Evolutionary conservation across 345 rosid genomes (phyloP).

Genomic region (Syzygium aromaticum): DNA sequence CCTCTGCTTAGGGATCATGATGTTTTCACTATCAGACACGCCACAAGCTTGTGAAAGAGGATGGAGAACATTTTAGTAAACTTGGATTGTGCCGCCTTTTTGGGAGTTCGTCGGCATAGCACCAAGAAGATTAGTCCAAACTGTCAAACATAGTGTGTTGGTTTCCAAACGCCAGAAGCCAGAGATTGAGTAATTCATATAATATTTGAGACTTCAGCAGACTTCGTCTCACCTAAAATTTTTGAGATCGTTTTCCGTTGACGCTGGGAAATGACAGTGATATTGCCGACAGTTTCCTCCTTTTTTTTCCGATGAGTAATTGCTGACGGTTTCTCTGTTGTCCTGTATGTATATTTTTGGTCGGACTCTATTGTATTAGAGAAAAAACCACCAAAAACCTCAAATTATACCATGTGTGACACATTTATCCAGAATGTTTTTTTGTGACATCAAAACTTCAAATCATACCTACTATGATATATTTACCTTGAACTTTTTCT

Average conservation of each 20-base stretch:
- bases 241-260: no score
- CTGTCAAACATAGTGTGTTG: background rate
- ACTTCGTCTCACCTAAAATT: background rate
- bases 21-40: background rate
- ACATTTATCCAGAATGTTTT: no score
- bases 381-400: no score
- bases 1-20: background rate
- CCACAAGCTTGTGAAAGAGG: background rate
- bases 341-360: background rate
- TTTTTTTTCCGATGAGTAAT: background rate
- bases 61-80: background rate
- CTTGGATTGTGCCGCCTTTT: background rate
- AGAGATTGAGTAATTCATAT: no score
- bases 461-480: no score
- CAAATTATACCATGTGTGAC: no score
- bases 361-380: no score
- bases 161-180: background rate
- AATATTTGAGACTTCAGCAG: background rate
- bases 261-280: no score
- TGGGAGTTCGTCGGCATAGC: background rate
- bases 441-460: no score
- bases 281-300: background rate
- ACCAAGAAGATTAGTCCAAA: background rate
- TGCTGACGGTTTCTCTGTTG: background rate
- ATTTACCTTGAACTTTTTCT: no score